These are phyloP conservation scores for Fusarium camptoceras DNA, from an alignment of 2,329 filamentous ascomycete genomes.

Conservation along the genomic window DNA sequence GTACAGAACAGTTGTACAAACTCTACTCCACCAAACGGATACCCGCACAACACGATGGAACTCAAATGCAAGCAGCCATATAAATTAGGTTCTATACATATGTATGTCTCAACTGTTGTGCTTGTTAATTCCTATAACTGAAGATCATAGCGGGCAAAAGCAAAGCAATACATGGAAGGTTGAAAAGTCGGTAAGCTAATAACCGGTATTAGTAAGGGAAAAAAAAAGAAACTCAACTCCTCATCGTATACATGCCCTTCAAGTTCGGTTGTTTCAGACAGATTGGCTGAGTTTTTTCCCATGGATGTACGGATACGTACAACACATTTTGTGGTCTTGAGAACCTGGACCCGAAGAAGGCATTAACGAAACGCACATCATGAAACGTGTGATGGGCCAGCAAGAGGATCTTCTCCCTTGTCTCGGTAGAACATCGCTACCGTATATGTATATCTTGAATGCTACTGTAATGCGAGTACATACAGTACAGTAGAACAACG, in stretches of 20 bases:
- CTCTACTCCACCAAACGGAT: slow-evolving; percentile 1
- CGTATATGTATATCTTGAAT: background rate
- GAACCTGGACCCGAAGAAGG: slow-evolving; percentile 18
- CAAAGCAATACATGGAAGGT: slow-evolving; percentile 11
- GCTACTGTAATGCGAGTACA: background rate
- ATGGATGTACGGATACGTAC: background rate
- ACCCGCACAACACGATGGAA: slow-evolving; percentile 27
- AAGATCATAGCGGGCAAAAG: slow-evolving; percentile 2
- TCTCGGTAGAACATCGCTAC: slow-evolving; percentile 1
- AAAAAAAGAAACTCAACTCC: background rate
- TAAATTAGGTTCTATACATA: slow-evolving; percentile 34
- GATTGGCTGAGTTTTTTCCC: slow-evolving; percentile 23
- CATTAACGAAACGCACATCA: slow-evolving; percentile 43
- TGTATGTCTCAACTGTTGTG: slow-evolving; percentile 6
- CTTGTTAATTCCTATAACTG: background rate
- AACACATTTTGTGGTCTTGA: background rate
- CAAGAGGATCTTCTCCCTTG: slow-evolving; percentile 26
- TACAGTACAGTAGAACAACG: background rate
- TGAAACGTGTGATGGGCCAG: slow-evolving; percentile 37
- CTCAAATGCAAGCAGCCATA: slow-evolving; percentile 29
- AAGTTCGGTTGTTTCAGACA: slow-evolving; percentile 45
- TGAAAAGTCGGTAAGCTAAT: slow-evolving; percentile 29
- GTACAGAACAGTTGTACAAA: slow-evolving; percentile 8
- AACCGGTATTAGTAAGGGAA: background rate
- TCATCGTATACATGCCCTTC: slow-evolving; percentile 12